phyloP scores from a whole-genome alignment of 2,329 filamentous ascomycete species.

The Phyllosticta citrichinensis region DNA sequence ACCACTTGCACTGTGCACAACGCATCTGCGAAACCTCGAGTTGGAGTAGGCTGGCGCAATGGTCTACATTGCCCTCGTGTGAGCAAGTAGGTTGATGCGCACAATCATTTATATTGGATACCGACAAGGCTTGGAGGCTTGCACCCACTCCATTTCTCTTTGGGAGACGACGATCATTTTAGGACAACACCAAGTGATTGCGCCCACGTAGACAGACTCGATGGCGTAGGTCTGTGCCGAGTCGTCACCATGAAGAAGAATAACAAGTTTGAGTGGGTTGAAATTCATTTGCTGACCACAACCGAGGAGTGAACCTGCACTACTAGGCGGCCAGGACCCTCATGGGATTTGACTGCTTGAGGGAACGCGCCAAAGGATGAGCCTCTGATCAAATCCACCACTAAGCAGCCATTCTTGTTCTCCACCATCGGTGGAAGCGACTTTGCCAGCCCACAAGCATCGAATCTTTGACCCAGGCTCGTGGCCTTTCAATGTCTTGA shows the following conservation, averaged over 20 bases:
- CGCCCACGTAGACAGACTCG: not conserved
- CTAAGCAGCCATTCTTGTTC: conserved; percentile 47
- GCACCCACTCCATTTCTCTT: not conserved
- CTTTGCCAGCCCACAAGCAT: conserved; percentile 45
- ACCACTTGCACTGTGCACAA: not conserved
- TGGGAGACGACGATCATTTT: not conserved
- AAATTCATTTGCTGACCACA: not conserved
- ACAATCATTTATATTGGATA: not conserved
- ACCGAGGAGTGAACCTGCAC: not conserved
- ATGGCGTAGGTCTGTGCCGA: not conserved
- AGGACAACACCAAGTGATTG: not conserved
- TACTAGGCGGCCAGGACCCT: not conserved
- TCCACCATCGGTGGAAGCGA: conserved; percentile 22
- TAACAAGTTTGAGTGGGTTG: not conserved
- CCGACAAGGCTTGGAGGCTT: not conserved
- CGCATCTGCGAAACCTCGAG: conserved; percentile 1
- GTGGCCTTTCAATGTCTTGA: conserved; percentile 43
- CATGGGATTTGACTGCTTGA: not conserved
- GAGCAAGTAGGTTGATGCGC: conserved; percentile 1
- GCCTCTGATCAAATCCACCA: conserved; percentile 53
- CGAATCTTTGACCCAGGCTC: conserved; percentile 49
- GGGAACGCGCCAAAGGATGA: conserved; percentile 43
- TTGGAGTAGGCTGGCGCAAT: not conserved
- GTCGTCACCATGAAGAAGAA: not conserved
- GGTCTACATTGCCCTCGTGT: not conserved